Conservation (phyloP, 495 filamentous ascomycete genomes). For the Penicillium lividum region DNA sequence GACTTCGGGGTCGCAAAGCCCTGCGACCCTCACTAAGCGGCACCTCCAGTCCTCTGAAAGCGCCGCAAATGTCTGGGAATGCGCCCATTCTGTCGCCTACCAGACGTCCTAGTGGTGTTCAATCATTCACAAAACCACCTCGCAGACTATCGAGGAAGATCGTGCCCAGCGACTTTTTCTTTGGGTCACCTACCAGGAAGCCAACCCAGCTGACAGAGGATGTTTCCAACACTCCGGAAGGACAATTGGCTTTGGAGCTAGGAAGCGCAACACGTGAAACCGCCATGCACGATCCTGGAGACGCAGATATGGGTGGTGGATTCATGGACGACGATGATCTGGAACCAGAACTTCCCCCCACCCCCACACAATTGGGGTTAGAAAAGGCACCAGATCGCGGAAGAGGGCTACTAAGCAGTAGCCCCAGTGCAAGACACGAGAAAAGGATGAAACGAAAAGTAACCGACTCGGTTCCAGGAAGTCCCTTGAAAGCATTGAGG, state of each 20-base stretch:
- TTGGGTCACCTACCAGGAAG: slow-evolving; percentile 43
- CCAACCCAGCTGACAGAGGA: slow-evolving; percentile 25
- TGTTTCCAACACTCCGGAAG: slow-evolving; percentile 35
- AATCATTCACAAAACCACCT: slow-evolving; percentile 45
- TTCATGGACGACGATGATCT: slow-evolving; percentile 38
- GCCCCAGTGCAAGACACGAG: slow-evolving; percentile 39
- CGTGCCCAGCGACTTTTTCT: slow-evolving; percentile 43
- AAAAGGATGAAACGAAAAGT: slow-evolving; percentile 32
- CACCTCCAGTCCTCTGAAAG: slow-evolving; percentile 38
- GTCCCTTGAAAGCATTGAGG: slow-evolving; percentile 35
- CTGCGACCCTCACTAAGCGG: slow-evolving; percentile 40
- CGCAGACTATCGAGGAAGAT: slow-evolving; percentile 44
- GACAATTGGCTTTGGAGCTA: slow-evolving; percentile 43
- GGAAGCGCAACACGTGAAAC: slow-evolving; percentile 35
- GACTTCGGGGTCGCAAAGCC: slow-evolving; percentile 39
- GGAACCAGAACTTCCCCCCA: slow-evolving; percentile 72
- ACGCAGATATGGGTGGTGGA: slow-evolving; percentile 24
- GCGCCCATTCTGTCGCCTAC: slow-evolving; percentile 30
- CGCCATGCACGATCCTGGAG: not conserved
- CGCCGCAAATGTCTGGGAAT: slow-evolving; percentile 33
- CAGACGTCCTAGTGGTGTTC: slow-evolving; percentile 34
- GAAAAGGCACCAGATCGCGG: slow-evolving; percentile 43
- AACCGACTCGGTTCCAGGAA: slow-evolving; percentile 24
- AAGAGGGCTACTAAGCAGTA: slow-evolving; percentile 43
- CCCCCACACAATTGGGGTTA: slow-evolving; percentile 61